Evolutionary conservation across 106 monocot species (phyloP).

Genomic region (Agapanthus africanus): DNA sequence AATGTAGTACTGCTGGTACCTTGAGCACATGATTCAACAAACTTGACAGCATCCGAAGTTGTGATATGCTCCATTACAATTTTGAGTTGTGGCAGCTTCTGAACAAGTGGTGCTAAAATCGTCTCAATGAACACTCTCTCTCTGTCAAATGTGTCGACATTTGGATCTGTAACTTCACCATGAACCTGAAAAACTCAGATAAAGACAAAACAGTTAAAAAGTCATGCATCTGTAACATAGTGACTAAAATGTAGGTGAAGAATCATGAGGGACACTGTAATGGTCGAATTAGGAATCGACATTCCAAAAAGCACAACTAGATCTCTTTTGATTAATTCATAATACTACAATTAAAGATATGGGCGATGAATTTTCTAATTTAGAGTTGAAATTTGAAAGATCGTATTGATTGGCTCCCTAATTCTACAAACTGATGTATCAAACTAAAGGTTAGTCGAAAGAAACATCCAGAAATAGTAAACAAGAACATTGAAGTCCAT

Average conservation of each 20-base stretch:
- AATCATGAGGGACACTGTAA: neutral
- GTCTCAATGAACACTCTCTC: constrained; percentile 90
- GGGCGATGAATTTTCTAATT: neutral
- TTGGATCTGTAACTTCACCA: constrained; percentile 89
- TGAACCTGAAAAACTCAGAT: constrained; percentile 51
- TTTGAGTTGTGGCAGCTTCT: constrained; percentile 76
- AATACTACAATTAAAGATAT: neutral
- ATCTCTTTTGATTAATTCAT: neutral
- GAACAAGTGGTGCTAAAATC: constrained; percentile 54
- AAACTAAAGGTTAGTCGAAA: neutral
- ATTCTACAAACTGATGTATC: neutral
- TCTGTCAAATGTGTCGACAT: constrained; percentile 82
- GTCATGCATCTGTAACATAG: neutral
- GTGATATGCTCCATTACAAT: constrained; percentile 97
- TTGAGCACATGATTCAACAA: constrained; percentile 65
- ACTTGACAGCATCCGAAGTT: constrained; percentile 72
- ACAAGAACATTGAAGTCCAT: too few species aligned
- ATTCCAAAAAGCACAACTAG: neutral
- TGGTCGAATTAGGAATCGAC: neutral
- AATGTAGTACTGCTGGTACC: constrained; percentile 16
- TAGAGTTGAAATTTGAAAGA: too few species aligned
- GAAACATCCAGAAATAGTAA: neutral
- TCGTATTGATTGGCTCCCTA: neutral
- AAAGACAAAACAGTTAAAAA: neutral
- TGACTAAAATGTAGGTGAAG: neutral